A percentile compares a stretch with the other conserved stretches of the same genome.
Evolutionary conservation across 2,329 filamentous ascomycete genomes (phyloP).

Genomic region (Neophaeococcomyces mojaviensis): DNA sequence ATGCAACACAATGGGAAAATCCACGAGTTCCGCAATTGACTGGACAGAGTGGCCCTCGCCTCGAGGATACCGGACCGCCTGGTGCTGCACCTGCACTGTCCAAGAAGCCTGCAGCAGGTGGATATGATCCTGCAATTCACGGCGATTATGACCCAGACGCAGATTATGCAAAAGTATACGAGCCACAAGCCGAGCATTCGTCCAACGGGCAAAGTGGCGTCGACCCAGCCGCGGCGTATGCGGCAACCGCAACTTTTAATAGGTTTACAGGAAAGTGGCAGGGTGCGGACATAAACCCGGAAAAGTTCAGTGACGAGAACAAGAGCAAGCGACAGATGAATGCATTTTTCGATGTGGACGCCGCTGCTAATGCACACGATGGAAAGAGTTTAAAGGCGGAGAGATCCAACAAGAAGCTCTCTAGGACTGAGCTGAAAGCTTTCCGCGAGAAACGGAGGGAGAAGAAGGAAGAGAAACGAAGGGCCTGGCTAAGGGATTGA

Average conservation of each 20-base stretch:
- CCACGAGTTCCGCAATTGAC: constrained; percentile 56
- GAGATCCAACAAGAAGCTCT: constrained; percentile 73
- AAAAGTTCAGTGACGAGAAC: constrained; percentile 76
- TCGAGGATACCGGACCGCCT: constrained; percentile 73
- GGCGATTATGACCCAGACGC: constrained; percentile 93
- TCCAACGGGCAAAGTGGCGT: constrained; percentile 26
- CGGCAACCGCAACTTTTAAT: constrained; percentile 73
- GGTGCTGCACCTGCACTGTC: constrained; percentile 30
- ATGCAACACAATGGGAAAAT: constrained; percentile 75
- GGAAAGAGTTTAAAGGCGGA: constrained; percentile 88
- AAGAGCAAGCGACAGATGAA: constrained; percentile 85
- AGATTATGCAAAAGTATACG: constrained; percentile 69
- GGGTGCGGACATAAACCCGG: constrained; percentile 56
- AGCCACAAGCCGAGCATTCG: constrained; percentile 26
- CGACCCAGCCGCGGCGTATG: constrained; percentile 50
- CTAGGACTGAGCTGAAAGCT: constrained; percentile 77
- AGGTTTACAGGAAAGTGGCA: constrained; percentile 84
- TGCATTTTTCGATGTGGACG: constrained; percentile 92
- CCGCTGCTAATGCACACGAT: constrained; percentile 82
- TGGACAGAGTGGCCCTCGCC: constrained; percentile 31
- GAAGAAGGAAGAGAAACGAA: constrained; percentile 87
- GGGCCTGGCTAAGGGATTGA: constrained; percentile 85
- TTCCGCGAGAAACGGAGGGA: constrained; percentile 85
- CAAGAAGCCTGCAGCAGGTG: constrained; percentile 47
- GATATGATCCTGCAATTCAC: constrained; percentile 94